Evolutionary conservation across 108 stramenopile genomes (phyloP), one percentile per base, ranked within the genome.

Genomic region (Pseudonitzschia delicatissima): DNA sequence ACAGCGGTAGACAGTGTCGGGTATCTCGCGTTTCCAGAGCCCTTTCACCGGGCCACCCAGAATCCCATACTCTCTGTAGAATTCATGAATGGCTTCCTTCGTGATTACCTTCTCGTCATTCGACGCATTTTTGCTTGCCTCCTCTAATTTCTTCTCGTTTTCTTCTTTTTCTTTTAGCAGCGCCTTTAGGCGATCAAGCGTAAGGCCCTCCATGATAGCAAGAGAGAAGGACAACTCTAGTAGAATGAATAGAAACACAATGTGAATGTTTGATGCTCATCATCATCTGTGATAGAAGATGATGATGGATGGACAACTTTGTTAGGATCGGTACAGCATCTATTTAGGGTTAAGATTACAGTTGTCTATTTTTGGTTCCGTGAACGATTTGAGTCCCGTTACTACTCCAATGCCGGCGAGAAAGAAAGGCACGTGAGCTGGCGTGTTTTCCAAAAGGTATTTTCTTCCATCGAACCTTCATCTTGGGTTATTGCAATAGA

Each of bases 11-110:
- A 78, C 29, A n/a, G n/a, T 55, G 13, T 39, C 21, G 28, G 73
- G 74, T 51, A 81, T 67, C 20, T 68, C 69, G 0, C 79, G 73
- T 39, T 64, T 60, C 73, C 65, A 74, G 23, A 63, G 4, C 12
- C 69, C 79, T 33, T 62, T 50, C 7, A 62, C 26, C 0, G 73
- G 73, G 26, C 39, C 28, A 40, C 39, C 28, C 52, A 69, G 0
- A 33, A 77, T 66, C 3, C 76, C 76, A 45, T 77, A 44, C 6
- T 67, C 25, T 40, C 31, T 61, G 37, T 66, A 68, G 18, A 68
- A 57, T 57, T 68, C 40, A 17, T 62, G 21, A 59, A 78, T 63
- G 7, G 40, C 27, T 50, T 66, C 35, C 17, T 62, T 15, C 29
- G 68, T 31, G 35, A 45, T 29, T n/a, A 44, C 11, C n/a, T 50